Percentiles rank a stretch among this genome's conserved stretches.
These are phyloP conservation scores for Leccinum subgranulosum DNA, from an alignment of 768 basidiomycete genomes.

Conservation along the genomic window DNA sequence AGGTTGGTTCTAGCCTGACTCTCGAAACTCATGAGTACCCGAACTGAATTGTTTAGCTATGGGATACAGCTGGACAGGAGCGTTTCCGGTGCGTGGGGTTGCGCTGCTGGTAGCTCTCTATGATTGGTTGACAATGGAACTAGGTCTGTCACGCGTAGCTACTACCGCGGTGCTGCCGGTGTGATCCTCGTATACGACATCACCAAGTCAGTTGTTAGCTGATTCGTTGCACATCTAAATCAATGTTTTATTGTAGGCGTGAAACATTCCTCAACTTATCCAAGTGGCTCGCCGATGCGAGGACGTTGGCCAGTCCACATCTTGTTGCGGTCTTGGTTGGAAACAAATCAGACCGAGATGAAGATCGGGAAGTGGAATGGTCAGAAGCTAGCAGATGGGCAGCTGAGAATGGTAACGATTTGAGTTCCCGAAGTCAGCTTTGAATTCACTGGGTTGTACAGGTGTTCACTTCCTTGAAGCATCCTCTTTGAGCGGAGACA, in stretches of 20 bases:
- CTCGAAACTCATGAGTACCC: conserved; percentile 10
- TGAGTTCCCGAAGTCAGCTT: neutral
- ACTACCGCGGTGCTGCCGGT: conserved; percentile 93
- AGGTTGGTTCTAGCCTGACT: conserved; percentile 50
- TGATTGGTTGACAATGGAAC: conserved; percentile 12
- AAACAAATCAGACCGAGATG: conserved; percentile 93
- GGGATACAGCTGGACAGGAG: conserved; percentile 98
- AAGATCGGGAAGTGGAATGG: conserved; percentile 94
- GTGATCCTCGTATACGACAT: conserved; percentile 94
- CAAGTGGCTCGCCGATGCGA: conserved; percentile 90
- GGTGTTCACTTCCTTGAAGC: conserved; percentile 93
- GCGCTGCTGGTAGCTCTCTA: neutral
- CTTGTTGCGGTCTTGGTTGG: conserved; percentile 89
- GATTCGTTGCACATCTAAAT: conserved; percentile 1
- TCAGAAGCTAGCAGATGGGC: conserved; percentile 95
- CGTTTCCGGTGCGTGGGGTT: conserved; percentile 65
- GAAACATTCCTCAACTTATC: conserved; percentile 81
- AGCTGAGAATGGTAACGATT: conserved; percentile 78
- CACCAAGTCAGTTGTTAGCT: conserved; percentile 56
- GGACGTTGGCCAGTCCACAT: conserved; percentile 89
- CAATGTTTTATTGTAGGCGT: conserved; percentile 53
- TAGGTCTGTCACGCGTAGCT: conserved; percentile 90
- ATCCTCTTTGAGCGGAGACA: conserved; percentile 89
- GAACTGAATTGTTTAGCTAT: conserved; percentile 52
- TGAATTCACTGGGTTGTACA: conserved; percentile 31